Evolutionary conservation across 768 basidiomycete genomes (phyloP).

Genomic region (Suillus alpinus): DNA sequence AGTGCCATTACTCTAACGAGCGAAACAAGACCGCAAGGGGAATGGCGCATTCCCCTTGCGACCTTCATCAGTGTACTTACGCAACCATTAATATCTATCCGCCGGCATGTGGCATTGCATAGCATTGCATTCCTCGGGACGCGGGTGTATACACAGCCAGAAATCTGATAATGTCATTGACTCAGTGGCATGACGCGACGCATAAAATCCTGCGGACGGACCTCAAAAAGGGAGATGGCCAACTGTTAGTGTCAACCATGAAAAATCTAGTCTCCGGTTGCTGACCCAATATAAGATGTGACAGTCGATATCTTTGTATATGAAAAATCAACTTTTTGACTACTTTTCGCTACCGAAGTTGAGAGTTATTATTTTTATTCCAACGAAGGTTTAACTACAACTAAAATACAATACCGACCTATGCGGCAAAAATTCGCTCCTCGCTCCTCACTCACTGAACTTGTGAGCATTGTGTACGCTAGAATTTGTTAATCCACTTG

Average conservation of each 20-base stretch:
- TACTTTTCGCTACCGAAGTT: background rate
- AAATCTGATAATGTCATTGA: background rate
- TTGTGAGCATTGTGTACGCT: background rate
- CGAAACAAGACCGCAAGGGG: slow-evolving; percentile 4
- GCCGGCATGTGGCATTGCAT: slow-evolving; percentile 1
- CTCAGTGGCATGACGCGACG: background rate
- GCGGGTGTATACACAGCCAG: background rate
- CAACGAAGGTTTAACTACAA: background rate
- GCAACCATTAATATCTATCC: slow-evolving; percentile 6
- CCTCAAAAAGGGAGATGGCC: background rate
- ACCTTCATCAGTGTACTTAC: background rate
- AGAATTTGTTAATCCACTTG: background rate
- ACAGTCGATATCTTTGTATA: background rate
- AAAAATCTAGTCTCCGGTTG: background rate
- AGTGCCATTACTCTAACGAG: background rate
- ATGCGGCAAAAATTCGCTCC: background rate
- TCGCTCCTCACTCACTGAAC: background rate
- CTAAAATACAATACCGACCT: background rate
- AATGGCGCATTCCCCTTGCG: background rate
- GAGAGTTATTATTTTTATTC: background rate
- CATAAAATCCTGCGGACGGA: background rate
- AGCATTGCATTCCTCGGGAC: background rate
- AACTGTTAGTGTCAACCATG: background rate
- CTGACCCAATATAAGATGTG: background rate
- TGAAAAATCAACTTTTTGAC: background rate